A percentile compares a stretch with the other conserved stretches of the same genome.
Conservation (phyloP, 306 rosid species). For the Erythrophleum fordii region DNA sequence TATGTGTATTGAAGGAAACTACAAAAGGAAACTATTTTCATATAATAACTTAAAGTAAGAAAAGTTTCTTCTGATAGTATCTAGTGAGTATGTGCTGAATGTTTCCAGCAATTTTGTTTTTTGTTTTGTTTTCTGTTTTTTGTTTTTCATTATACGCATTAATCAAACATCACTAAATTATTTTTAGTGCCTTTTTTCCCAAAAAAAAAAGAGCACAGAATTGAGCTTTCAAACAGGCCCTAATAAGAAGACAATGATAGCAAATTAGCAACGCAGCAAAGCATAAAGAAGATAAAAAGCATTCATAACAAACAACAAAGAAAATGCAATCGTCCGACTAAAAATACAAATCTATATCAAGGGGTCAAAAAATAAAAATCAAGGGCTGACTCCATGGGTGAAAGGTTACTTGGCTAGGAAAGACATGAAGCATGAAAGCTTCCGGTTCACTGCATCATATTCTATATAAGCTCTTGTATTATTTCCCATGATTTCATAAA, state of each 20-base stretch:
- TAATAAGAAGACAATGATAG: not conserved
- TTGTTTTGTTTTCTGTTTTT: no score
- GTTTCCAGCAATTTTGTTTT: not conserved
- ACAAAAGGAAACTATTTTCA: no score
- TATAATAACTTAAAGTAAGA: not conserved
- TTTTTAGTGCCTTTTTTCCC: no score
- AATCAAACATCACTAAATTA: not conserved
- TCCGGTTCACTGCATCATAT: not conserved
- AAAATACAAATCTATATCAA: conserved; percentile 15
- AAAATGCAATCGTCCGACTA: not conserved
- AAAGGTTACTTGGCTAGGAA: not conserved
- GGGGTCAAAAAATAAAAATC: not conserved
- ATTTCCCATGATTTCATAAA: not conserved
- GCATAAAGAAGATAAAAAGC: conserved; percentile 1
- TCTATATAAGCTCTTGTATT: not conserved
- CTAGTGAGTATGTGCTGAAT: not conserved
- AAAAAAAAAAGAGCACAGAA: not conserved
- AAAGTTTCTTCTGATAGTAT: not conserved
- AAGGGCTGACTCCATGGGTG: not conserved
- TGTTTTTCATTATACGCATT: not conserved
- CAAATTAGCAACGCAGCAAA: not conserved
- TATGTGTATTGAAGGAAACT: no score
- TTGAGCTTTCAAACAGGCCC: not conserved
- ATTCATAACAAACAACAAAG: conserved; percentile 18
- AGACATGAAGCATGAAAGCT: not conserved